These are phyloP conservation scores for Tetraselmis chui DNA, from an alignment of 139 green algal genomes.

Conservation along the genomic window DNA sequence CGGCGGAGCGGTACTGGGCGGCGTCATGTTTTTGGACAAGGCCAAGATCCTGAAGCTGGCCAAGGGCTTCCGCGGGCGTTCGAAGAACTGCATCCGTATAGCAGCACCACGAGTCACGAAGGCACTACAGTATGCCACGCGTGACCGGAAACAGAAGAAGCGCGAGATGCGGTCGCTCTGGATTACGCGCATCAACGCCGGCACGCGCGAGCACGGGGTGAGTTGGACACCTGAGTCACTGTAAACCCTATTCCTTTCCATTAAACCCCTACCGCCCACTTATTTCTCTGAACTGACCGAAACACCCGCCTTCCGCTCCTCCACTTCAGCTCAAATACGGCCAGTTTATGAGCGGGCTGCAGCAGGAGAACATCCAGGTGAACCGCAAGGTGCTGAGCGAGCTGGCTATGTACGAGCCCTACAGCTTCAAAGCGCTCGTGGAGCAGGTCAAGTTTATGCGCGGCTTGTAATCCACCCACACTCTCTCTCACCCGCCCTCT, in stretches of 20 bases:
- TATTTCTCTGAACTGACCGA: too few species aligned
- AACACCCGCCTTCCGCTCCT: not conserved
- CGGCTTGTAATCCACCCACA: constrained; percentile 25
- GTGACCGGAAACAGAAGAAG: constrained; percentile 84
- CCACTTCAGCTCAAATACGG: constrained; percentile 77
- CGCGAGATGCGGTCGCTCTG: constrained; percentile 79
- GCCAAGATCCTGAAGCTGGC: constrained; percentile 79
- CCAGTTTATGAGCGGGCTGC: constrained; percentile 75
- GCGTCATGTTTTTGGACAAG: constrained; percentile 46
- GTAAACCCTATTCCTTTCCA: too few species aligned
- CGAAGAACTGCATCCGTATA: constrained; percentile 87
- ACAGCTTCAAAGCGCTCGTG: constrained; percentile 88
- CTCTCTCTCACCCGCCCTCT: too few species aligned
- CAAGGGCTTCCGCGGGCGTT: constrained; percentile 80
- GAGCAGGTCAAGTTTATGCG: constrained; percentile 81
- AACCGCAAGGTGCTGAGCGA: constrained; percentile 93
- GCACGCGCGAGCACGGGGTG: constrained; percentile 76
- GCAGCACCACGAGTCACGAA: constrained; percentile 84
- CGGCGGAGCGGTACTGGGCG: too few species aligned
- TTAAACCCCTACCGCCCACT: too few species aligned
- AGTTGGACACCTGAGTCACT: too few species aligned
- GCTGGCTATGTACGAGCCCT: constrained; percentile 85
- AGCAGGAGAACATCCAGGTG: constrained; percentile 79
- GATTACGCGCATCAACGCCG: constrained; percentile 89
- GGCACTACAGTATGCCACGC: constrained; percentile 83